Evolutionary conservation across 108 stramenopile species (phyloP), one percentile per base, ranked within the genome.

Genomic region (Cylindrotheca closterium): DNA sequence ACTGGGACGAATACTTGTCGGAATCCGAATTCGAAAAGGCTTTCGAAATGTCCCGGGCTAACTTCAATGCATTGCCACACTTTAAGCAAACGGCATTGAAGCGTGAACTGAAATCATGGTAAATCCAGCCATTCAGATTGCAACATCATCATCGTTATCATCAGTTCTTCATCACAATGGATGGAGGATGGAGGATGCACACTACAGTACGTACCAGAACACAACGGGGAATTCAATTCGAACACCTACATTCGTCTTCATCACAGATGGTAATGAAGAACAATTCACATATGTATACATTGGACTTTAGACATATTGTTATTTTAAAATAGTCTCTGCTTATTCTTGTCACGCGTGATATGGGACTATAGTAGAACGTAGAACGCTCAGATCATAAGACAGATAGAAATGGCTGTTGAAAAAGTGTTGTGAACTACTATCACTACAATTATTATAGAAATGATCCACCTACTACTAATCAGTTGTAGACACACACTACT

Each of bases 31-130:
- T 64, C 25, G 63, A 53, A 26, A 53, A 26, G 2, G 3, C 51
- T 30, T 64, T 64, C 24, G 63, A 29, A 23, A 64, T 64, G 63
- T 29, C 51, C 27, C 31, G 45, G 4, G 31, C 18, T 3, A 19
- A 7, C 0, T 64, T 54, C 50, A 51, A 19, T 23, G 33, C 30
- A 53, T 33, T 64, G 51, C 51, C 63, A 34, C 51, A 64, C 37
- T 64, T 50, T 50, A 64, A 53, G 19, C 63, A 53, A 30, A n/a
- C 15, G 31, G 34, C 32, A 7, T 33, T 48, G 7, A 64, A 64
- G 17, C 51, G 63, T 4, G 17, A 4, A 18, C 17, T 64, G 7
- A 47, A 51, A 19, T 53, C 63, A 12, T 64, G 63, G 63, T 64
- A 33, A n/a, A 5, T 12, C 12, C 8, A 8, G 42, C 42, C 8